phyloP scores from a whole-genome alignment of 768 basidiomycete genomes.

The Suillus brevipes region DNA sequence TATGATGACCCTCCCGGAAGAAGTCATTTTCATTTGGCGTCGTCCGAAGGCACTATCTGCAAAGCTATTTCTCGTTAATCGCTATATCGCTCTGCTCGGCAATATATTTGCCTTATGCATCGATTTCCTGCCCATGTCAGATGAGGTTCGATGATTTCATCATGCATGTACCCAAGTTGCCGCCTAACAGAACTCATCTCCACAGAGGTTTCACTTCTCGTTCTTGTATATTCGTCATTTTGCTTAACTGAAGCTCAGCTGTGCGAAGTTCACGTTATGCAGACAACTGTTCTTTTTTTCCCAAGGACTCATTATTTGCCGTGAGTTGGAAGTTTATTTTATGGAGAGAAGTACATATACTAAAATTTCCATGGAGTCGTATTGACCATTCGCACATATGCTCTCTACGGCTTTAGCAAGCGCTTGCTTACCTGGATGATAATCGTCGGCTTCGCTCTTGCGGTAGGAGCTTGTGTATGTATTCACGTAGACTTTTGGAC shows the following conservation, averaged over 20 bases:
- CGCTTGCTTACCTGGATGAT: background rate
- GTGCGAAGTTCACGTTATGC: background rate
- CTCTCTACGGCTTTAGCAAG: background rate
- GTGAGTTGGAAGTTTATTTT: background rate
- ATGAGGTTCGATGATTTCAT: background rate
- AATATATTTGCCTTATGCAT: slow-evolving; percentile 31
- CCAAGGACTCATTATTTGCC: background rate
- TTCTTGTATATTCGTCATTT: background rate
- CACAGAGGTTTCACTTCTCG: background rate
- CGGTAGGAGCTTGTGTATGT: background rate
- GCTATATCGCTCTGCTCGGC: slow-evolving; percentile 48
- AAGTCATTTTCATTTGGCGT: slow-evolving; percentile 47
- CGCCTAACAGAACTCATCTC: background rate
- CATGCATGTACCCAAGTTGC: background rate
- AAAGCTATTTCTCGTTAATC: slow-evolving; percentile 49
- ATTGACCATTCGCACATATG: background rate
- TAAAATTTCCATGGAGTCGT: background rate
- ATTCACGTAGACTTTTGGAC: background rate
- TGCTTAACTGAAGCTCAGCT: background rate
- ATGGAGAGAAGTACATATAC: background rate
- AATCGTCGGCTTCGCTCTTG: background rate
- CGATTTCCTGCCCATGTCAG: slow-evolving; percentile 25
- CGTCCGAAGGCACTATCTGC: slow-evolving; percentile 39
- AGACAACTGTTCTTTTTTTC: background rate
- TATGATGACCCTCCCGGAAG: slow-evolving; percentile 31